These are phyloP conservation scores for Excoecaria agallocha DNA, from an alignment of 345 rosid genomes.

Conservation along the genomic window DNA sequence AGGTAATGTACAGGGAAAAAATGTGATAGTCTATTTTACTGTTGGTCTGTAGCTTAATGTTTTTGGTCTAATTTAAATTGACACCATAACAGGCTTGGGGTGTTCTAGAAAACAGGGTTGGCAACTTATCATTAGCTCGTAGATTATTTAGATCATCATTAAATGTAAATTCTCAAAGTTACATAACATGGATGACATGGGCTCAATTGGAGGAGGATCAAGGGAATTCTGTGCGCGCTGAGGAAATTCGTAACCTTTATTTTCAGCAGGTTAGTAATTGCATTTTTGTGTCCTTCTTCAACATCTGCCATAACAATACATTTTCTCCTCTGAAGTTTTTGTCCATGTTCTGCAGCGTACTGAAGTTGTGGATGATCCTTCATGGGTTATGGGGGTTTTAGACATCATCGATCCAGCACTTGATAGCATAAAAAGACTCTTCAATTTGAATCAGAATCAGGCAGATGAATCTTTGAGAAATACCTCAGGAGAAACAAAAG, in stretches of 20 bases:
- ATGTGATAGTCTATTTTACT: background rate
- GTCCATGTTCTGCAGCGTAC: slow-evolving; percentile 51
- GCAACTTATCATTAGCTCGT: slow-evolving; percentile 82
- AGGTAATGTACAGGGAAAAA: slow-evolving; percentile 41
- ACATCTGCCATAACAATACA: background rate
- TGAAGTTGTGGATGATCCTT: slow-evolving; percentile 89
- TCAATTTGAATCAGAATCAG: slow-evolving; percentile 62
- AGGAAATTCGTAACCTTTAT: slow-evolving; percentile 87
- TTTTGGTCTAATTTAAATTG: background rate
- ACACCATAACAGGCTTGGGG: slow-evolving; percentile 78
- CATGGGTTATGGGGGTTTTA: slow-evolving; percentile 83
- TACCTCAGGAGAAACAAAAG: slow-evolving; percentile 28
- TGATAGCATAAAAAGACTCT: slow-evolving; percentile 76
- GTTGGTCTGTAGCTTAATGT: background rate
- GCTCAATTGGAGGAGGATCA: slow-evolving; percentile 93
- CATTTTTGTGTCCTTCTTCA: background rate
- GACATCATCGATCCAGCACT: slow-evolving; percentile 89
- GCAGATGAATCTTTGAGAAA: slow-evolving; percentile 29
- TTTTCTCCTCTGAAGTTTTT: background rate
- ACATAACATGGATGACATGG: slow-evolving; percentile 98
- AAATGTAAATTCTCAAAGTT: slow-evolving; percentile 82
- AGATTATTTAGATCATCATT: slow-evolving; percentile 83
- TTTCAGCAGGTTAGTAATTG: slow-evolving; percentile 81
- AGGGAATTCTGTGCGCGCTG: slow-evolving; percentile 87
- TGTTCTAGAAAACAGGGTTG: slow-evolving; percentile 84